Evolutionary conservation across 108 stramenopile genomes (phyloP).

Genomic region (Bacterosira constricta): DNA sequence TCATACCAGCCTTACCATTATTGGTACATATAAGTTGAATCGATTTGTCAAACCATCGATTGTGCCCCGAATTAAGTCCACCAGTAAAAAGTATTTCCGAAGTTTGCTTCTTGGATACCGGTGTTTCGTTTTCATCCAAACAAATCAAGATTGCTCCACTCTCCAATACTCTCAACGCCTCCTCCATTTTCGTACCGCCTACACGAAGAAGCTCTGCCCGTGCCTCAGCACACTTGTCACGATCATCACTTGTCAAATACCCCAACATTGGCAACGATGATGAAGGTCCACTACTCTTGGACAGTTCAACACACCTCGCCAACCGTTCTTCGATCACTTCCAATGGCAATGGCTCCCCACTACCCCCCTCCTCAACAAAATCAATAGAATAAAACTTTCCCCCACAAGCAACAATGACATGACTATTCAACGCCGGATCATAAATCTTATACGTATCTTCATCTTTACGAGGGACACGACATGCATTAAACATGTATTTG

Average conservation of each 20-base stretch:
- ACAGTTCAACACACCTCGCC: constrained; percentile 53
- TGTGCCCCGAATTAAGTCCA: constrained; percentile 54
- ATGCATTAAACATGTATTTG: constrained; percentile 94
- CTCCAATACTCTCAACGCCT: constrained; percentile 72
- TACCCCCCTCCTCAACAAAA: constrained; percentile 53
- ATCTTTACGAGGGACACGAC: constrained; percentile 72
- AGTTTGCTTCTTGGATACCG: constrained; percentile 60
- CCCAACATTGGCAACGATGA: constrained; percentile 54
- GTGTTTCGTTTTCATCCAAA: constrained; percentile 68
- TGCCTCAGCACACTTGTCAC: constrained; percentile 79
- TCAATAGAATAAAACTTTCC: constrained; percentile 76
- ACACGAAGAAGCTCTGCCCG: constrained; percentile 64
- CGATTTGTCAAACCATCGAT: constrained; percentile 92
- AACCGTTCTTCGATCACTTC: constrained; percentile 58
- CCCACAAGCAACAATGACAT: constrained; percentile 73
- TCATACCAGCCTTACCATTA: constrained; percentile 87
- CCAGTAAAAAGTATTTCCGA: constrained; percentile 65
- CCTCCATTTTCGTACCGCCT: constrained; percentile 61
- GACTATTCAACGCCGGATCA: constrained; percentile 70
- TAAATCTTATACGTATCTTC: constrained; percentile 84
- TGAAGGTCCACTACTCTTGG: constrained; percentile 26
- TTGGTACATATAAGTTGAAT: constrained; percentile 79
- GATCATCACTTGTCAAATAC: constrained; percentile 72
- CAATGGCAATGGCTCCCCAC: constrained; percentile 55
- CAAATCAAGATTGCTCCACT: constrained; percentile 82